These are phyloP conservation scores for Aspergillus felis DNA, from an alignment of 2,329 filamentous ascomycete species.

Conservation along the genomic window DNA sequence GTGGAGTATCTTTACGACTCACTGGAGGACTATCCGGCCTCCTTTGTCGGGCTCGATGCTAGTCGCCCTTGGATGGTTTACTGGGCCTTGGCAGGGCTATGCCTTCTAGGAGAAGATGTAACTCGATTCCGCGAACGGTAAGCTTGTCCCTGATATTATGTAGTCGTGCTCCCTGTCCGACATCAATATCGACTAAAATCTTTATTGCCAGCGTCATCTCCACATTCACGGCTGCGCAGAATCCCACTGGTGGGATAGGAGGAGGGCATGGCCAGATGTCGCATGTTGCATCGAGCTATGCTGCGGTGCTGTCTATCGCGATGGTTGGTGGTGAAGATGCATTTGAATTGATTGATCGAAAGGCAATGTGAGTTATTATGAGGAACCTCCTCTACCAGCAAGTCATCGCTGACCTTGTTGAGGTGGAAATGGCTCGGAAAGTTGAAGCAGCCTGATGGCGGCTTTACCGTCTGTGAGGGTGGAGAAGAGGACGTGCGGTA, in stretches of 20 bases:
- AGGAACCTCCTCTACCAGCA: not conserved
- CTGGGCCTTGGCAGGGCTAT: constrained; percentile 77
- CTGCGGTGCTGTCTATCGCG: constrained; percentile 71
- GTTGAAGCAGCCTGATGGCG: constrained; percentile 81
- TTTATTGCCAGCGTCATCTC: constrained; percentile 53
- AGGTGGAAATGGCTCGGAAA: constrained; percentile 81
- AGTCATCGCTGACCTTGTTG: constrained; percentile 19
- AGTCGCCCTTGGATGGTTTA: constrained; percentile 92
- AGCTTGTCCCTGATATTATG: constrained; percentile 16
- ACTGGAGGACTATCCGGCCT: constrained; percentile 59
- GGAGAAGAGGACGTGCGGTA: constrained; percentile 92
- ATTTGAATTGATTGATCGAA: constrained; percentile 73
- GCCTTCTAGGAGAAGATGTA: constrained; percentile 71
- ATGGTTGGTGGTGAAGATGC: constrained; percentile 72
- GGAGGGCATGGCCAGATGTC: constrained; percentile 88
- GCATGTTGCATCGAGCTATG: constrained; percentile 87
- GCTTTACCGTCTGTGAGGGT: constrained; percentile 80
- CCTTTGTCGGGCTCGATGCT: constrained; percentile 74
- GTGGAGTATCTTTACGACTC: constrained; percentile 46
- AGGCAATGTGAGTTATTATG: constrained; percentile 56
- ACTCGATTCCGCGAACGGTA: constrained; percentile 61
- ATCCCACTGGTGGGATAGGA: constrained; percentile 78
- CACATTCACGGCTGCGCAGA: constrained; percentile 79
- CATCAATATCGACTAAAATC: constrained; percentile 8
- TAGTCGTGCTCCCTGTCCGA: not conserved